These are phyloP conservation scores for Colletotrichum trifolii DNA, from an alignment of 2,329 filamentous ascomycete genomes.

Conservation along the genomic window DNA sequence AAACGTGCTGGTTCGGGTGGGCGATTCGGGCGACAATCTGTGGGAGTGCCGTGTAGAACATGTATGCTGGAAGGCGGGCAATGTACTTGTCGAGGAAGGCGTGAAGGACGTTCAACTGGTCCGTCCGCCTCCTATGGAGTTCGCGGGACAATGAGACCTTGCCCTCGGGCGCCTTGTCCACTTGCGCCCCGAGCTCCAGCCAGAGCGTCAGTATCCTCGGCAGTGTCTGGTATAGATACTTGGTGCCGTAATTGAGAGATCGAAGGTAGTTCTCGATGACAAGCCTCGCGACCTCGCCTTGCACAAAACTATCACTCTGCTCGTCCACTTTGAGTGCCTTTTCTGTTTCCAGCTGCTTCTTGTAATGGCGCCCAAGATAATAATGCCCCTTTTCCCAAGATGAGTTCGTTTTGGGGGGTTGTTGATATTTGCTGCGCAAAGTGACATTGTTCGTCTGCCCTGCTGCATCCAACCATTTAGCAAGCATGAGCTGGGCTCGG, in stretches of 20 bases:
- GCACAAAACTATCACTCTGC: slow-evolving; percentile 80
- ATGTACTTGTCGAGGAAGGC: slow-evolving; percentile 84
- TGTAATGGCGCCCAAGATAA: slow-evolving; percentile 96
- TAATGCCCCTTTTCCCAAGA: slow-evolving; percentile 98
- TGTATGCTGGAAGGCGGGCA: slow-evolving; percentile 75
- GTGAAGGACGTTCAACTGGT: slow-evolving; percentile 77
- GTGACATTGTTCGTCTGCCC: slow-evolving; percentile 89
- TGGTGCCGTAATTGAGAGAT: slow-evolving; percentile 87
- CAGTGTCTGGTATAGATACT: slow-evolving; percentile 95
- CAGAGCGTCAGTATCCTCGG: slow-evolving; percentile 93
- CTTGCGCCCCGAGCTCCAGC: slow-evolving; percentile 87
- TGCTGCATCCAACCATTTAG: slow-evolving; percentile 96
- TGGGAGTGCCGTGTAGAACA: slow-evolving; percentile 85
- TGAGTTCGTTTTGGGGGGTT: slow-evolving; percentile 75
- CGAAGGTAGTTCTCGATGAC: slow-evolving; percentile 95
- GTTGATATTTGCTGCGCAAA: slow-evolving; percentile 83
- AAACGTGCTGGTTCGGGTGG: slow-evolving; percentile 83
- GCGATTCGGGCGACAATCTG: slow-evolving; percentile 97
- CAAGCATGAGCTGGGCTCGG: slow-evolving; percentile 86
- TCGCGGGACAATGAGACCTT: slow-evolving; percentile 65
- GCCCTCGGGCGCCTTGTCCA: slow-evolving; percentile 70
- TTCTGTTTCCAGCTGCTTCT: slow-evolving; percentile 92
- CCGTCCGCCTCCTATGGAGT: slow-evolving; percentile 67
- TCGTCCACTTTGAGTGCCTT: slow-evolving; percentile 80
- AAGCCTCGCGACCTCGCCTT: slow-evolving; percentile 85